phyloP scores from a whole-genome alignment of 2,329 filamentous ascomycete species.

The Xylaria multiplex region DNA sequence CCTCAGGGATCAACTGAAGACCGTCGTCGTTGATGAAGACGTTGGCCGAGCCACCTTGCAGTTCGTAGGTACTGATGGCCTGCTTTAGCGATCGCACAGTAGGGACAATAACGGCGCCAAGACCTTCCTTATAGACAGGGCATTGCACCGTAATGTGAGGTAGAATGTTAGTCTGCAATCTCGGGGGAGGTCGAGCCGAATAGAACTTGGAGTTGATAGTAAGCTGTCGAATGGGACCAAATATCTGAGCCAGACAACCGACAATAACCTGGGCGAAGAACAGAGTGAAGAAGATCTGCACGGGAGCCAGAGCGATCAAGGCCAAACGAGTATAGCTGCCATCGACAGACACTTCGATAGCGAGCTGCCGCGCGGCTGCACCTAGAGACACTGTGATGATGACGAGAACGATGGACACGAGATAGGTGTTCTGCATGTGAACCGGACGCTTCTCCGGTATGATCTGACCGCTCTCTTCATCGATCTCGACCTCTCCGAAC shows the following conservation, averaged over 20 bases:
- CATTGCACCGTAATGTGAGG: slow-evolving; percentile 86
- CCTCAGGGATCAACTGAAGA: slow-evolving; percentile 72
- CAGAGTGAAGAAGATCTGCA: slow-evolving; percentile 83
- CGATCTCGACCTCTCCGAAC: slow-evolving; percentile 66
- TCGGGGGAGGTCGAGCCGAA: slow-evolving; percentile 74
- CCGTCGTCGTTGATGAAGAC: slow-evolving; percentile 82
- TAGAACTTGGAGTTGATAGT: slow-evolving; percentile 83
- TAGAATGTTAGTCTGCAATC: slow-evolving; percentile 66
- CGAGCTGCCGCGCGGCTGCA: slow-evolving; percentile 74
- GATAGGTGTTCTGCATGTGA: slow-evolving; percentile 74
- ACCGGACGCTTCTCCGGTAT: slow-evolving; percentile 72
- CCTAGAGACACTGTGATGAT: slow-evolving; percentile 74
- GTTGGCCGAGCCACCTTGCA: slow-evolving; percentile 81
- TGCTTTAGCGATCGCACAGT: slow-evolving; percentile 82
- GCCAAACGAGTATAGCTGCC: slow-evolving; percentile 69
- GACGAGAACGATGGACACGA: slow-evolving; percentile 73
- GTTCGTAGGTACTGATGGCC: slow-evolving; percentile 79
- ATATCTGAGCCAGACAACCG: slow-evolving; percentile 77
- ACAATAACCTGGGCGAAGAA: slow-evolving; percentile 84
- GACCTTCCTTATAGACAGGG: slow-evolving; percentile 87
- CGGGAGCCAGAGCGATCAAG: slow-evolving; percentile 72
- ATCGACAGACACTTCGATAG: slow-evolving; percentile 74
- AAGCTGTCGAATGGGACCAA: slow-evolving; percentile 79
- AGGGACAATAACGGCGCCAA: slow-evolving; percentile 77
- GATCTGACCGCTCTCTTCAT: slow-evolving; percentile 76